Evolutionary conservation across 352 stramenopile genomes (phyloP).

Genomic region (Phytophthora hibernalis): DNA sequence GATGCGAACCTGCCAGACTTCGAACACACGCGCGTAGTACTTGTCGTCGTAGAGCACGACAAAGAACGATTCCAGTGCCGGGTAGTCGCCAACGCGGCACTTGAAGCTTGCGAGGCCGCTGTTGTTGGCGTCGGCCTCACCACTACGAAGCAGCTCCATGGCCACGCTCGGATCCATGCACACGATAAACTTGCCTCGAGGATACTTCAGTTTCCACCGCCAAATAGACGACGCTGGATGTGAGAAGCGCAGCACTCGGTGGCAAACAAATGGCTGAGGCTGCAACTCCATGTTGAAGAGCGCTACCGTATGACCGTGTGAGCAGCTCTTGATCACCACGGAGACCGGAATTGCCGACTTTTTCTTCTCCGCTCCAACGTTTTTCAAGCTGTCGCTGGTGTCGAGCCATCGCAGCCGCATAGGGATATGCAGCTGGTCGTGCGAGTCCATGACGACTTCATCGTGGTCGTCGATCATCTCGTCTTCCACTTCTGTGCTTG

Average conservation of each 20-base stretch:
- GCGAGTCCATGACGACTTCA: constrained; percentile 86
- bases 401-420: constrained; percentile 89
- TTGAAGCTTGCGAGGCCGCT: constrained; percentile 63
- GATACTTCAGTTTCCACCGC: constrained; percentile 60
- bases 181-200: constrained; percentile 62
- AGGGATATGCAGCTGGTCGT: constrained; percentile 88
- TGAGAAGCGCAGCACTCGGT: constrained; percentile 84
- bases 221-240: constrained; percentile 64
- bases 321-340: constrained; percentile 86
- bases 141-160: constrained; percentile 45
- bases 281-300: constrained; percentile 89
- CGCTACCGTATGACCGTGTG: constrained; percentile 90
- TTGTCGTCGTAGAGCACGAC: constrained; percentile 90
- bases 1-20: constrained; percentile 87
- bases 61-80: constrained; percentile 90
- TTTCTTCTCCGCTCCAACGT: not conserved
- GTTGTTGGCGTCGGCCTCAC: constrained; percentile 24
- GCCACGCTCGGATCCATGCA: constrained; percentile 78
- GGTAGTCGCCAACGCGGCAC: constrained; percentile 88
- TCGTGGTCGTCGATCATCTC: constrained; percentile 94
- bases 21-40: constrained; percentile 79
- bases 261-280: constrained; percentile 78
- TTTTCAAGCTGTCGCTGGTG: constrained; percentile 15
- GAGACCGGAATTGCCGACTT: constrained; percentile 47
- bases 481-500: constrained; percentile 68